Base-by-base conservation (phyloP, 140 eudicot genomes). In the Artemisia princeps region DNA sequence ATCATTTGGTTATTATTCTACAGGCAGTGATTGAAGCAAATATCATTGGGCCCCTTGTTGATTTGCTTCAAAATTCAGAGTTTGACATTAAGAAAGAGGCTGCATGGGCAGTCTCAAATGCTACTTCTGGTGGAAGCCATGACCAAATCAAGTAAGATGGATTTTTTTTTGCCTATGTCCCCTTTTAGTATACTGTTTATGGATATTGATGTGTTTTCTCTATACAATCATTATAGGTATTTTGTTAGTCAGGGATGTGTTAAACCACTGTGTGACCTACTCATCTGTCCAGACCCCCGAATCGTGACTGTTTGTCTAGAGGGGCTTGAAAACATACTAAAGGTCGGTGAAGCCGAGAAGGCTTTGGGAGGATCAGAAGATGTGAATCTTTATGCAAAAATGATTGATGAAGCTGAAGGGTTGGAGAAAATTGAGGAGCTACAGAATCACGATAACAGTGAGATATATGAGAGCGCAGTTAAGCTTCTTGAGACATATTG, bases 331-430 rank as follows among this genome's bases (percentile, higher is more conserved):
- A 84, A 82, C 80, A 85, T 85, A 46, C 61, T 85, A 20, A 85
- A 85, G 65, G 87, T 82, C 30, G 92, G 92, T 2, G 92, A 85
- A 65, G 76, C 92, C 10, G 85, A 85, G 69, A 85, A 85, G 81
- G 76, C 60, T 62, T 26, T 79, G 72, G 92, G 86, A 9, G 64
- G 26, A 15, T 59, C 87, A 1, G 92, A 80, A 54, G 83, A 84
- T 6, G 64, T 60, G 6, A 84, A 84, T 71, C 71, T 76, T 10
- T 84, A 69, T 71, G 91, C 87, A 12, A 85, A 84, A 59, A 67
- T 82, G 87, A 81, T 84, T 62, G 91, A 84, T 14, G 91, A 84
- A 55, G 87, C 87, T 58, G 91, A 84, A 19, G 91, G 91, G 0
- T 70, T 81, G 55, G 91, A 84, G 74, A 84, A 84, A 62, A 81